phyloP scores from a whole-genome alignment of 2,329 filamentous ascomycete species.

The Colletotrichum costaricense region DNA sequence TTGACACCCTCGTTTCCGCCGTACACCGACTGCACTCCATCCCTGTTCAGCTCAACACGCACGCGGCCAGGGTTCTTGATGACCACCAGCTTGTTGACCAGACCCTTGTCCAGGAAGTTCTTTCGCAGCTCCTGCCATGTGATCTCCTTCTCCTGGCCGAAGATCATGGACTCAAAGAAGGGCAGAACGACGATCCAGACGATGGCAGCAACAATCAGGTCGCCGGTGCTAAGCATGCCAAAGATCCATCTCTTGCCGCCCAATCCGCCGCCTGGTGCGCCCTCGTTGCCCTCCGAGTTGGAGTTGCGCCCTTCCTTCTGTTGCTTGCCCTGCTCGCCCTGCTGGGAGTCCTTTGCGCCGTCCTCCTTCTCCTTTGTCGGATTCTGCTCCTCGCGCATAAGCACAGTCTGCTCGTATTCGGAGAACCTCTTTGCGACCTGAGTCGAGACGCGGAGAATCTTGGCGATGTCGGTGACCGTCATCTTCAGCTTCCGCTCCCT shows the following conservation, averaged over 20 bases:
- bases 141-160: constrained; percentile 73
- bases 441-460: constrained; percentile 66
- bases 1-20: constrained; percentile 76
- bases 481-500: constrained; percentile 60
- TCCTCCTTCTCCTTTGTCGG: constrained; percentile 30
- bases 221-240: constrained; percentile 36
- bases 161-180: constrained; percentile 54
- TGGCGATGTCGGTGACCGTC: constrained; percentile 62
- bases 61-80: constrained; percentile 75
- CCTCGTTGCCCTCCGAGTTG: constrained; percentile 29
- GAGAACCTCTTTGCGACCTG: constrained; percentile 61
- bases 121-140: constrained; percentile 97
- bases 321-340: constrained; percentile 46
- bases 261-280: constrained; percentile 30
- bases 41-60: constrained; percentile 81
- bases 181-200: constrained; percentile 58
- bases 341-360: constrained; percentile 30
- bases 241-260: constrained; percentile 37
- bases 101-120: constrained; percentile 94
- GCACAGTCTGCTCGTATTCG: constrained; percentile 35
- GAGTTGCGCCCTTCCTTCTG: constrained; percentile 37
- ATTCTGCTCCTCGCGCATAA: constrained; percentile 32
- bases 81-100: constrained; percentile 92
- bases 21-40: constrained; percentile 77
- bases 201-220: constrained; percentile 60